Percentiles rank a stretch among this genome's conserved stretches.
Evolutionary conservation across 1,284 basidiomycete genomes (phyloP).

Genomic region (Pisolithus thermaeus): DNA sequence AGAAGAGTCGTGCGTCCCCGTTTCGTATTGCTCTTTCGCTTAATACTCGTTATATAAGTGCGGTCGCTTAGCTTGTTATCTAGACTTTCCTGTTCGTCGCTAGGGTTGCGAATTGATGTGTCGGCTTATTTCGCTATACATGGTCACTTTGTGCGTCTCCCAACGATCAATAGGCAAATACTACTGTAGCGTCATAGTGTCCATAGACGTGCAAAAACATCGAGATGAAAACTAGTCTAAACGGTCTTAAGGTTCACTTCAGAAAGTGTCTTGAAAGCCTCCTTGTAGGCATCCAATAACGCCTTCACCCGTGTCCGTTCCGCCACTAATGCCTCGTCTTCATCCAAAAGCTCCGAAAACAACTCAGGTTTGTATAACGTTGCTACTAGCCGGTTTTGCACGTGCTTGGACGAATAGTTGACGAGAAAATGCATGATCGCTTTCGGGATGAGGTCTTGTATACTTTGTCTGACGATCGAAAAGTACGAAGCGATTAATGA

Average conservation of each 20-base stretch:
- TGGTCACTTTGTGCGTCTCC: background rate
- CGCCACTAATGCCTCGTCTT: constrained; percentile 92
- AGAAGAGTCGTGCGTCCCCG: background rate
- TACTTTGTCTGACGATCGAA: constrained; percentile 91
- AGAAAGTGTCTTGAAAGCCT: constrained; percentile 86
- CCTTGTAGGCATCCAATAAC: constrained; percentile 93
- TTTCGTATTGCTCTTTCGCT: background rate
- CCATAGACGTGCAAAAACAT: background rate
- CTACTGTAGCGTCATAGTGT: no score
- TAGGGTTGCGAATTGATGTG: background rate
- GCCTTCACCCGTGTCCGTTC: constrained; percentile 94
- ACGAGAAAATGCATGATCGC: constrained; percentile 95
- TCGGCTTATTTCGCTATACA: background rate
- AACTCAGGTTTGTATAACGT: constrained; percentile 91
- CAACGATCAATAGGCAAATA: background rate
- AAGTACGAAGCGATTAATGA: constrained; percentile 96
- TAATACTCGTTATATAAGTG: background rate
- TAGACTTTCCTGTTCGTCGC: background rate
- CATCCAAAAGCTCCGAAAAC: constrained; percentile 88
- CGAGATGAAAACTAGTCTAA: constrained; percentile 26
- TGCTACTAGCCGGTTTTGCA: constrained; percentile 93
- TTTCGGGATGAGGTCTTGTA: constrained; percentile 97
- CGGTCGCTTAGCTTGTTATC: background rate
- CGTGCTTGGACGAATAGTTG: constrained; percentile 92
- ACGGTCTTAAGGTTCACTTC: constrained; percentile 69